A percentile compares a stretch with the other conserved stretches of the same genome.
These are phyloP conservation scores for Cladosporium sp. DNA, from an alignment of 2,329 filamentous ascomycete genomes.

Conservation along the genomic window DNA sequence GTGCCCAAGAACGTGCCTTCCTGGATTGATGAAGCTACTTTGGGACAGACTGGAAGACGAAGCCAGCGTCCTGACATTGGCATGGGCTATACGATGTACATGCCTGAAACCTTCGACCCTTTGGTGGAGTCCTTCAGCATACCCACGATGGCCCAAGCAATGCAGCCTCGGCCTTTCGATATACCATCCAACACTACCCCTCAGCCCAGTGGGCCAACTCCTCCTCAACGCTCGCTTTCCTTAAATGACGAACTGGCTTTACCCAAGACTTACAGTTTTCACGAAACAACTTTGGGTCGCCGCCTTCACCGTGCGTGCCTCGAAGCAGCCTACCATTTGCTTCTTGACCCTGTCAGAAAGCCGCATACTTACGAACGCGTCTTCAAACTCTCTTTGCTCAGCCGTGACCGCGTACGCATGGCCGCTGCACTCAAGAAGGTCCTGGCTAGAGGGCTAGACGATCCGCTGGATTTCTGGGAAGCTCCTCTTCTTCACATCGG, in stretches of 20 bases:
- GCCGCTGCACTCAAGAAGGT: slow-evolving; percentile 42
- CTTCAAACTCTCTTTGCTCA: slow-evolving; percentile 33
- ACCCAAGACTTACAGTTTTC: slow-evolving; percentile 57
- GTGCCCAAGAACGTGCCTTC: slow-evolving; percentile 30
- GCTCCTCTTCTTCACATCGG: slow-evolving; percentile 68
- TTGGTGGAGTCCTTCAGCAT: slow-evolving; percentile 18
- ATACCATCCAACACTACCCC: not conserved
- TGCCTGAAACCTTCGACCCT: slow-evolving; percentile 7
- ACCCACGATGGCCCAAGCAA: slow-evolving; percentile 7
- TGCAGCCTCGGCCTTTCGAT: not conserved
- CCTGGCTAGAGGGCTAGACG: slow-evolving; percentile 43
- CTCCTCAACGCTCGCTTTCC: not conserved
- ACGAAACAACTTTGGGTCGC: slow-evolving; percentile 70
- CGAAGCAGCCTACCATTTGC: slow-evolving; percentile 64
- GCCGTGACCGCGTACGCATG: slow-evolving; percentile 26
- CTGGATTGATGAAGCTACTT: slow-evolving; percentile 32
- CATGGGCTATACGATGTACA: slow-evolving; percentile 34
- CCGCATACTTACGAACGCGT: slow-evolving; percentile 30
- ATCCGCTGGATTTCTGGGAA: slow-evolving; percentile 60
- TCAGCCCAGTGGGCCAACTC: not conserved
- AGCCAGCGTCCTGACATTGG: slow-evolving; percentile 22
- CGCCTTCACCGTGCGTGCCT: slow-evolving; percentile 67
- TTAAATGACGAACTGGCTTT: not conserved
- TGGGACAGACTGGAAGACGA: slow-evolving; percentile 15
- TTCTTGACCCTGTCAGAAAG: slow-evolving; percentile 49